Evolutionary conservation across 768 basidiomycete species (phyloP).

Genomic region (Lenzites betulinus): DNA sequence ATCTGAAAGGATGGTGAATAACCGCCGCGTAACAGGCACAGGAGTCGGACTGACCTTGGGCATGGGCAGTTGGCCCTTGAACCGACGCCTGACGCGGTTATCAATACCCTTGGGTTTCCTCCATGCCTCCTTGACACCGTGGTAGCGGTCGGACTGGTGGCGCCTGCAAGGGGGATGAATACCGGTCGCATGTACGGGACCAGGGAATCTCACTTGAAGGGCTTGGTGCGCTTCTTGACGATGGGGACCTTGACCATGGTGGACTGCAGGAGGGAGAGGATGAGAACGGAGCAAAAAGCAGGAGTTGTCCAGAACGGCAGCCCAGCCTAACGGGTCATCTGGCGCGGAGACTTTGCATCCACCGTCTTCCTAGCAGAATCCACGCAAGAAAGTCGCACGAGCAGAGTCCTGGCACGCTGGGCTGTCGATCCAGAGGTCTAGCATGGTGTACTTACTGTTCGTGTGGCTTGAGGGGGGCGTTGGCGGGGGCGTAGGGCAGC

Average conservation of each 20-base stretch:
- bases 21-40: background rate
- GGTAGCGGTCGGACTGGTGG: constrained; percentile 98
- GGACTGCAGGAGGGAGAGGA: constrained; percentile 27
- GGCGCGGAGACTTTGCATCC: constrained; percentile 23
- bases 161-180: constrained; percentile 54
- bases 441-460: constrained; percentile 52
- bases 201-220: constrained; percentile 80
- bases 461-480: constrained; percentile 51
- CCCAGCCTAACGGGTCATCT: constrained; percentile 27
- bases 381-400: constrained; percentile 16
- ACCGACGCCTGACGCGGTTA: constrained; percentile 93
- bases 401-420: constrained; percentile 18
- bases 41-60: constrained; percentile 75
- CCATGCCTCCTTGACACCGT: constrained; percentile 97
- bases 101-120: constrained; percentile 99
- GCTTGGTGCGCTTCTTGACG: constrained; percentile 96
- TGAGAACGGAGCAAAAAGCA: constrained; percentile 13
- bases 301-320: constrained; percentile 10
- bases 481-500: constrained; percentile 21
- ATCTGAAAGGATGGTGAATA: constrained; percentile 45
- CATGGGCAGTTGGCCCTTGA: constrained; percentile 96
- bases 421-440: constrained; percentile 19
- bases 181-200: background rate
- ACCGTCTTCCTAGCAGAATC: constrained; percentile 13
- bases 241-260: constrained; percentile 63